Evolutionary conservation across 176 grass and related monocot species (phyloP), one percentile per base, ranked within the genome.

Genomic region (Aegilops sharonensis): DNA sequence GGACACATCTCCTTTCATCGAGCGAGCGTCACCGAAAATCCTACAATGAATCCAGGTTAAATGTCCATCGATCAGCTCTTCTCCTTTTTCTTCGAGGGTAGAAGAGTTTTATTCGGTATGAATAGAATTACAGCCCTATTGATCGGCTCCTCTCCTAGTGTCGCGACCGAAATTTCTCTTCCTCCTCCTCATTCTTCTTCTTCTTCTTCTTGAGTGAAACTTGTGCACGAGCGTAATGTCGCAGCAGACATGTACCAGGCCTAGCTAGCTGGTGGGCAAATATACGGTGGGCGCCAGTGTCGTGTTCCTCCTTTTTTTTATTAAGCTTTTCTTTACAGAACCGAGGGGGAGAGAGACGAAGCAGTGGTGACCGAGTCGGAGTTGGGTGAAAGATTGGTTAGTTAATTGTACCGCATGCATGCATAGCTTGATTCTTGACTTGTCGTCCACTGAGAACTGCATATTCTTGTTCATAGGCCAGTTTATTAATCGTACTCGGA

Each of bases 401-500:
- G 48, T 61, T 62, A 62, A 59, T 59, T 59, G 54, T 1, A 21
- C 18, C 40, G 36, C 37, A 72, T 72, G 70, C 10, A 72, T n/a
- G 69, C 69, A 72, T 43, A 14, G 2, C 70, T 76, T 20, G 73
- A 76, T 30, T 76, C 45, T 54, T 76, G 73, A 54, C 73, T 76
- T 54, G 73, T 76, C 73, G 15, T 76, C 73, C 73, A 54, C 73
- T 21, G 4, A 54, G 25, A 76, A 76, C 3, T 76, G 73, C 25
- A 76, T 76, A 76, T 76, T 76, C 25, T 76, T 59, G 18, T 59
- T 21, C 54, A 59, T 18, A 59, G 2, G 5, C 18, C 3, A 72
- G 9, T 69, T 69, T 2, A 50, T 73, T 11, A 39, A 70, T 72
- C 72, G 1, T 21, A 59, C 54, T 20, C 18, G 0, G 18, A 59